Evolutionary conservation across 208 protist genomes (phyloP), one percentile per base, ranked within the genome.

Genomic region (Crithidia expoeki): DNA sequence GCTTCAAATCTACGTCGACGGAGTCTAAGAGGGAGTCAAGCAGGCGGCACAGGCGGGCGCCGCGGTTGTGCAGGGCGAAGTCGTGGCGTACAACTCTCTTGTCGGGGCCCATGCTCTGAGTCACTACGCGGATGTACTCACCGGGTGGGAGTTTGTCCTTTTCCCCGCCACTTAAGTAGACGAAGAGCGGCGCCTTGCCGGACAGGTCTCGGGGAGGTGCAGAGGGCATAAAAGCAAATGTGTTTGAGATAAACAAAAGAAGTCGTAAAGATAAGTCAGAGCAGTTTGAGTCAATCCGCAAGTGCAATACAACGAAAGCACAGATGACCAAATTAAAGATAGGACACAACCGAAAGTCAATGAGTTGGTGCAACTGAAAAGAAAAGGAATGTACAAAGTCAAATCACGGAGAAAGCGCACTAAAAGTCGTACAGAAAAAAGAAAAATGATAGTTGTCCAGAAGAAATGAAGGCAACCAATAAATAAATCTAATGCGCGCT

Each of bases 31-130:
- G 72, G 9, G 81, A 72, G 40, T 96, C 88, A 40, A 96, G 76
- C 27, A 94, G 78, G n/a, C 85, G 81, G 46, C 90, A 96, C 6
- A 88, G 53, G 0, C 90, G 87, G 28, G 90, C 90, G 25, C 84
- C 88, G 47, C 88, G 80, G 21, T 76, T 80, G 72, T 93, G 90
- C 17, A 96, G 69, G 10, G 90, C 90, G 70, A 93, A 96, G 49
- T 90, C 84, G 36, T 74, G 63, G 12, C 81, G 72, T 1, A 67
- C 51, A n/a, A 70, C 64, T 10, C 58, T 74, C 17, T 62, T 80
- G 21, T 86, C 76, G 6, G 60, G 1, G 4, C 67, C 56, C 25
- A 21, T 64, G 59, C 56, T 68, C 58, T 81, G 73, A 2, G 84
- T 84, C 40, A 95, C 79, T 3, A 95, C 63, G 17, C 86, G 85